These are phyloP conservation scores for Colletotrichum tropicicola DNA, from an alignment of 2,329 filamentous ascomycete genomes.

Conservation along the genomic window DNA sequence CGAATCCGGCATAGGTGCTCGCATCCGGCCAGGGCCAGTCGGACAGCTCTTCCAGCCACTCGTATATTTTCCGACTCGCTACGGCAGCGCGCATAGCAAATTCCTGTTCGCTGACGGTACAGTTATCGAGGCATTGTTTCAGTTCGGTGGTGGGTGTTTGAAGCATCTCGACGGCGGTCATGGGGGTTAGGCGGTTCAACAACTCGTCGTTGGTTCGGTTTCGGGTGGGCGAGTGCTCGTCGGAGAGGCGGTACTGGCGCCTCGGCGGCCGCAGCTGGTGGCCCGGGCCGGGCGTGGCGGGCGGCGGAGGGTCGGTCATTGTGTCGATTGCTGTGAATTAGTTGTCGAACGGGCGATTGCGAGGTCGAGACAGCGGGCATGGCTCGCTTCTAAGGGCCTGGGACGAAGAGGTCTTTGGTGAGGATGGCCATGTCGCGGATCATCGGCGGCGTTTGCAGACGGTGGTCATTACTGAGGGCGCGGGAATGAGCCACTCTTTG, in stretches of 20 bases:
- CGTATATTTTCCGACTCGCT: slow-evolving; percentile 75
- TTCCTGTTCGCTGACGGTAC: slow-evolving; percentile 72
- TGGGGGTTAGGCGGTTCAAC: slow-evolving; percentile 68
- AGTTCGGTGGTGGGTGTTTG: slow-evolving; percentile 60
- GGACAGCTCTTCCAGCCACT: slow-evolving; percentile 76
- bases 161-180: slow-evolving; percentile 68
- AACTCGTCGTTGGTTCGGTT: slow-evolving; percentile 64
- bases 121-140: slow-evolving; percentile 67
- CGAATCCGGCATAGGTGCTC: slow-evolving; percentile 62
- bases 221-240: slow-evolving; percentile 55
- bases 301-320: slow-evolving; percentile 47
- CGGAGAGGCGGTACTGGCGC: slow-evolving; percentile 48
- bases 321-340: slow-evolving; percentile 19
- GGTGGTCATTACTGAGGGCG: slow-evolving; percentile 14
- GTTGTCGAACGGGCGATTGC: slow-evolving; percentile 27
- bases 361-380: slow-evolving; percentile 18
- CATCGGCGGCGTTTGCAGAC: slow-evolving; percentile 23
- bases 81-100: slow-evolving; percentile 76
- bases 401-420: slow-evolving; percentile 13
- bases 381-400: slow-evolving; percentile 28
- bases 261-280: slow-evolving; percentile 45
- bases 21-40: slow-evolving; percentile 65
- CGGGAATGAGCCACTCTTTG: not conserved
- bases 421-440: slow-evolving; percentile 26
- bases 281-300: slow-evolving; percentile 41